phyloP scores from a whole-genome alignment of 768 basidiomycete species.

The Lactarius akahatsu region DNA sequence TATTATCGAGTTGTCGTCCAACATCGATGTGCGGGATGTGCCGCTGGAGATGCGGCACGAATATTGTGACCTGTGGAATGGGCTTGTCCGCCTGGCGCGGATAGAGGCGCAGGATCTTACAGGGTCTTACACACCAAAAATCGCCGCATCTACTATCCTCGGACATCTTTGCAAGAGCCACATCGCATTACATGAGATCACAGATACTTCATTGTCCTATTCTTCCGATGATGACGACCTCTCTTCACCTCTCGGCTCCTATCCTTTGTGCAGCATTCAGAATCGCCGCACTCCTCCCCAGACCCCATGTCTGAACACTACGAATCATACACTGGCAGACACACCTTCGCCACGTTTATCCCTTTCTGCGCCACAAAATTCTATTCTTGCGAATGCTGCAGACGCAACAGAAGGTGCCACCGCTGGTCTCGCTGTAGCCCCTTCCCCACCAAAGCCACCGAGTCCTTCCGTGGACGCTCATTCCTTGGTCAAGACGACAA shows the following conservation, averaged over 20 bases:
- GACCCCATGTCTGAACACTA: background rate
- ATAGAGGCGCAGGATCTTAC: background rate
- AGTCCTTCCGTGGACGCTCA: background rate
- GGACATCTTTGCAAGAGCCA: constrained; percentile 1
- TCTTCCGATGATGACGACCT: background rate
- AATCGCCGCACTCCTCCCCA: background rate
- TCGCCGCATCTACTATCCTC: background rate
- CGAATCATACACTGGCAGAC: background rate
- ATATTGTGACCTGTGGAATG: constrained; percentile 4
- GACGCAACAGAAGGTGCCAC: background rate
- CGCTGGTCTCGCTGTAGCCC: background rate
- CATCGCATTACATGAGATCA: background rate
- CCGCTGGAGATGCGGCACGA: constrained; percentile 4
- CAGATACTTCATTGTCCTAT: background rate
- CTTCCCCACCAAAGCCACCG: background rate
- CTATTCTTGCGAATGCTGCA: background rate
- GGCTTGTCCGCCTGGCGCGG: background rate
- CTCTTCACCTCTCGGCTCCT: background rate
- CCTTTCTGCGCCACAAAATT: background rate
- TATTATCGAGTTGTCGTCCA: background rate
- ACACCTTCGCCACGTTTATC: background rate
- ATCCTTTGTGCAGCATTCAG: background rate
- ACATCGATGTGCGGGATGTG: background rate
- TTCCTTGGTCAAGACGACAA: background rate
- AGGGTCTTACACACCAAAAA: background rate